Evolutionary conservation across 306 rosid genomes (phyloP).

Genomic region (Cucurbita moschata): DNA sequence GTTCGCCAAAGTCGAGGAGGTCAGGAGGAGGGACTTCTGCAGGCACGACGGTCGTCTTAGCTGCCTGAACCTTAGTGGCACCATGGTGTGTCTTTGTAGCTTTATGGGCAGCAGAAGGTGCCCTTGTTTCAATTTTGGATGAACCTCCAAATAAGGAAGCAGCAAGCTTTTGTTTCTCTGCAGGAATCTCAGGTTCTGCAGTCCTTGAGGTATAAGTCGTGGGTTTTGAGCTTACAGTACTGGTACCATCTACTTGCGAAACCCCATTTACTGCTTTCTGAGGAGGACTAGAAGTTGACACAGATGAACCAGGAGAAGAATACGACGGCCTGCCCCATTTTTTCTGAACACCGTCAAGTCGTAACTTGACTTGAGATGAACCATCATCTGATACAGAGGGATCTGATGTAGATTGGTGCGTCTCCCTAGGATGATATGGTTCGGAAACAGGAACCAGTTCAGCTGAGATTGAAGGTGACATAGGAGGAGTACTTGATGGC

Average conservation of each 20-base stretch:
- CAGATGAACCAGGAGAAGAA: slow-evolving; percentile 35
- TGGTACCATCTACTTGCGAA: slow-evolving; percentile 30
- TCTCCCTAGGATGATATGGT: slow-evolving; percentile 48
- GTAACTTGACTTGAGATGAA: slow-evolving; percentile 44
- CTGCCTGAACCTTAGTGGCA: slow-evolving; percentile 26
- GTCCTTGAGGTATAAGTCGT: slow-evolving; percentile 40
- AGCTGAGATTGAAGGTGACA: slow-evolving; percentile 32
- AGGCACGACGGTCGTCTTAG: slow-evolving; percentile 24
- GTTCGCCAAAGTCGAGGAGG: slow-evolving; percentile 67
- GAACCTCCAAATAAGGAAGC: slow-evolving; percentile 78
- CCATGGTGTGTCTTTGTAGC: slow-evolving; percentile 26
- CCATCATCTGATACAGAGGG: slow-evolving; percentile 43
- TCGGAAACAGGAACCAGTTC: slow-evolving; percentile 60
- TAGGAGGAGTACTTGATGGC: slow-evolving; percentile 26
- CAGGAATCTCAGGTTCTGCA: slow-evolving; percentile 39
- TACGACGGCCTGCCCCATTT: slow-evolving; percentile 70
- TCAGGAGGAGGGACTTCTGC: slow-evolving; percentile 47
- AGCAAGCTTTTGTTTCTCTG: slow-evolving; percentile 84
- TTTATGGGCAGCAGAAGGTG: slow-evolving; percentile 36
- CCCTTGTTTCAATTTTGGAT: slow-evolving; percentile 42
- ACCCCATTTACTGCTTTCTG: slow-evolving; percentile 46
- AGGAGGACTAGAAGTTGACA: slow-evolving; percentile 20
- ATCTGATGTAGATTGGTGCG: slow-evolving; percentile 23
- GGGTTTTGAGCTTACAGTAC: slow-evolving; percentile 28
- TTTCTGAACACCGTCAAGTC: slow-evolving; percentile 78